Evolutionary conservation across 164 flowering plant species (phyloP).

Genomic region (Macadamia integrifolia): DNA sequence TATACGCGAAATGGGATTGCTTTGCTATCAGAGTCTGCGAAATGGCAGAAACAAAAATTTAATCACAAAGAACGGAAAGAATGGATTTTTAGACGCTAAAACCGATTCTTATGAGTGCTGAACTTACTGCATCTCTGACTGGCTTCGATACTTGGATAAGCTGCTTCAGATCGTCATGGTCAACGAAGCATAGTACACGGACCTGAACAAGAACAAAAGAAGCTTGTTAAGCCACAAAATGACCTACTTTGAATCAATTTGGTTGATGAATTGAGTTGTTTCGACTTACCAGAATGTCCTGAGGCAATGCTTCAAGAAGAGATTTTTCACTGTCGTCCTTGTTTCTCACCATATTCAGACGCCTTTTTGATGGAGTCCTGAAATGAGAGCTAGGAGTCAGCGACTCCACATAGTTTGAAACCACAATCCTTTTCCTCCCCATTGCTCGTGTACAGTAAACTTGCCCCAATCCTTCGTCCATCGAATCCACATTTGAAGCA

Average conservation of each 20-base stretch:
- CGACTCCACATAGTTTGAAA: constrained; percentile 19
- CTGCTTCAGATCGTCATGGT: constrained; percentile 73
- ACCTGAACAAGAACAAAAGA: constrained; percentile 33
- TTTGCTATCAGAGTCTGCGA: constrained; percentile 61
- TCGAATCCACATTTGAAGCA: neutral
- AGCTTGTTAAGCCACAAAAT: neutral
- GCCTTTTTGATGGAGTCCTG: constrained; percentile 31
- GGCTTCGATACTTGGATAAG: constrained; percentile 57
- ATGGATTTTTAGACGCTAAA: neutral
- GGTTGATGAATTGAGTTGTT: neutral
- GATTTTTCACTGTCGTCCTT: constrained; percentile 17
- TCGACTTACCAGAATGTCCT: constrained; percentile 55
- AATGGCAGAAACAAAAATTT: constrained; percentile 5
- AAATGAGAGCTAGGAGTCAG: constrained; percentile 6
- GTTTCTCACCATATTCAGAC: neutral
- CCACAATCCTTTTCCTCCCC: constrained; percentile 51
- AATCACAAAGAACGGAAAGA: neutral
- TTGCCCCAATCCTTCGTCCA: neutral
- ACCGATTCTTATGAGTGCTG: neutral
- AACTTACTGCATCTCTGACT: constrained; percentile 72
- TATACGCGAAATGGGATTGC: constrained; percentile 52
- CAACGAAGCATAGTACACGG: constrained; percentile 56
- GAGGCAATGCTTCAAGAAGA: constrained; percentile 54
- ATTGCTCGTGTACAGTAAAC: constrained; percentile 25
- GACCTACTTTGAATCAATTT: too few species aligned